Base-by-base conservation (phyloP, 1,284 basidiomycete genomes). In the Sutorius eximius region DNA sequence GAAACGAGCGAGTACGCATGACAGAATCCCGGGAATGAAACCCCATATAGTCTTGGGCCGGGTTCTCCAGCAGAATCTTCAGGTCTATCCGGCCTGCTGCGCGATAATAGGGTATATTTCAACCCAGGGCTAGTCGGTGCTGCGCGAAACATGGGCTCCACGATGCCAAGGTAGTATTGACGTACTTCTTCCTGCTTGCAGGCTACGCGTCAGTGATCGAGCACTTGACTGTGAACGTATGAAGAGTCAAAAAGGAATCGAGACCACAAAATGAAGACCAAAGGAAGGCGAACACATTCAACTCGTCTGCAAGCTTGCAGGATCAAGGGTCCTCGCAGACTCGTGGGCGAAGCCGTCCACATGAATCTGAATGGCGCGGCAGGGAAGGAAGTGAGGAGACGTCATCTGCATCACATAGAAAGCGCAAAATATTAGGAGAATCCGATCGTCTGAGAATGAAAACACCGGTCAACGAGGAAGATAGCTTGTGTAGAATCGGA, bases 1-100 rank as follows among this genome's bases (percentile, higher is more conserved):
- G 87, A 89, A 40, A 95, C 91, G 29, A 96, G 80, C 4, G 86
- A 81, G 72, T 88, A 95, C 1, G 91, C 86, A 55, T 82, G 78
- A 51, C 82, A 75, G 65, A 90, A 93, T 3, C 79, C 82, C 18
- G 70, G 56, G 52, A 87, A 69, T 1, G 77, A 71, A 70, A 57
- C 51, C 42, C 40, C 44, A 11, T 55, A 41, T 46, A 43, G 27
- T 12, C 49, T 56, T 34, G 55, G 47, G 27, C 59, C 40, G 16
- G 34, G 20, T 44, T 52, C 33, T 41, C 53, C n/a, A 30, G 15
- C 20, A 27, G 29, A 45, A 51, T 48, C 52, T 18, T 4, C 18
- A 33, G 48, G 37, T 51, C 10, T 43, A 36, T 42, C 49, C 16
- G 24, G 45, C 33, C 18, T 33, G 29, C 8, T 41, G 32, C 20